Evolutionary conservation across 495 filamentous ascomycete species (phyloP).

Genomic region (Astrothelium macrocarpum): DNA sequence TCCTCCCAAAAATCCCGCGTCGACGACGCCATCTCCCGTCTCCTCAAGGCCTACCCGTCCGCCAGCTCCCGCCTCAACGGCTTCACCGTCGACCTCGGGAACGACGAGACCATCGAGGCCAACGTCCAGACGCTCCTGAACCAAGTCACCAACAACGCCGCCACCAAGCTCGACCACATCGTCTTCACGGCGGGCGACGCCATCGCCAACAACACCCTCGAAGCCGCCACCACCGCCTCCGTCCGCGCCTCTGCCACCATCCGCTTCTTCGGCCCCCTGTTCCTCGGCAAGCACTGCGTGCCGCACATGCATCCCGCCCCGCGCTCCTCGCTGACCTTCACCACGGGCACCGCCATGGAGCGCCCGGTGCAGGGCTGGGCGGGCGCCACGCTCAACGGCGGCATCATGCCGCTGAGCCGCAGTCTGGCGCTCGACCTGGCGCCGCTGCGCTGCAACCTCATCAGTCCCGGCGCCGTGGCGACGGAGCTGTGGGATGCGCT

Average conservation of each 20-base stretch:
- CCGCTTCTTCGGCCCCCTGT: slow-evolving; percentile 28
- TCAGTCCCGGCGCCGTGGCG: slow-evolving; percentile 28
- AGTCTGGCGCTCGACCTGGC: slow-evolving; percentile 28
- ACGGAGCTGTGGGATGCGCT: slow-evolving; percentile 29
- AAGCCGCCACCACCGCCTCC: slow-evolving; percentile 8
- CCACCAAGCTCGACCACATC: slow-evolving; percentile 28
- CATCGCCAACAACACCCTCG: slow-evolving; percentile 16
- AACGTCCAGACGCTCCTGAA: slow-evolving; percentile 26
- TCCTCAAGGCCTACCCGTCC: slow-evolving; percentile 26
- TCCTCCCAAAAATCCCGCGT: slow-evolving; percentile 26
- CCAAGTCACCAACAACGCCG: neutral
- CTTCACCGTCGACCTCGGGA: slow-evolving; percentile 22
- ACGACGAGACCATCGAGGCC: slow-evolving; percentile 21
- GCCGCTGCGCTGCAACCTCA: slow-evolving; percentile 28
- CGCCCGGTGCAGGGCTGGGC: slow-evolving; percentile 20
- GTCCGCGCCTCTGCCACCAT: slow-evolving; percentile 26
- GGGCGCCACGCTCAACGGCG: slow-evolving; percentile 20
- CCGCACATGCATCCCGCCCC: slow-evolving; percentile 17
- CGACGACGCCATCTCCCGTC: slow-evolving; percentile 16
- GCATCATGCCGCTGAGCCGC: slow-evolving; percentile 23
- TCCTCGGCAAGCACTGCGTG: slow-evolving; percentile 24
- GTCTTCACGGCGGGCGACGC: slow-evolving; percentile 31
- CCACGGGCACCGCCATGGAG: slow-evolving; percentile 26
- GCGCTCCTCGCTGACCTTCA: slow-evolving; percentile 23
- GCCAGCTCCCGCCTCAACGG: slow-evolving; percentile 16